Evolutionary conservation across 352 stramenopile species (phyloP).

Genomic region (Globisporangium takayamanum): DNA sequence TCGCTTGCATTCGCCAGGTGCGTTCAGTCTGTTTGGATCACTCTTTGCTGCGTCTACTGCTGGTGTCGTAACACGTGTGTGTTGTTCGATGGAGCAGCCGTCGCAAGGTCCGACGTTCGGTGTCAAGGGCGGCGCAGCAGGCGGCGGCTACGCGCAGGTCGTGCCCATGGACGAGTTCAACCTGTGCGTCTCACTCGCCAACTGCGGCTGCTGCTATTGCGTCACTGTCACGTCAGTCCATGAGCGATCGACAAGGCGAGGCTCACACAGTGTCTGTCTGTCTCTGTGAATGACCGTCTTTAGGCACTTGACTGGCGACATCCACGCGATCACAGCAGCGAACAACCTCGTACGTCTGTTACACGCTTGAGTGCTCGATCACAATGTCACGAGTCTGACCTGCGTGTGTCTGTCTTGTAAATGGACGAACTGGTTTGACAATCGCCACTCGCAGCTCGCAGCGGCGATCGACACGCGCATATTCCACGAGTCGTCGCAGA

Average conservation of each 20-base stretch:
- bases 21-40: conserved; percentile 25
- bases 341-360: conserved; percentile 90
- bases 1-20: conserved; percentile 96
- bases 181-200: conserved; percentile 64
- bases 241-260: too few relatives aligned
- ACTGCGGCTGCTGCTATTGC: conserved; percentile 61
- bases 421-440: not conserved
- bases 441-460: conserved; percentile 56
- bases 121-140: conserved; percentile 91
- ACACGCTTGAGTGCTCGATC: not conserved
- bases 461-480: conserved; percentile 97
- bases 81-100: conserved; percentile 44
- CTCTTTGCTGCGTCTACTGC: not conserved
- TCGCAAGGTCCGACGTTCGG: conserved; percentile 97
- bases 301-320: conserved; percentile 96
- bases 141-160: conserved; percentile 92
- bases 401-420: too few relatives aligned
- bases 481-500: conserved; percentile 93
- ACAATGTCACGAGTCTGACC: too few relatives aligned
- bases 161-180: conserved; percentile 98
- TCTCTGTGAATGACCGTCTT: not conserved
- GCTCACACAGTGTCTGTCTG: not conserved
- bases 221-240: too few relatives aligned
- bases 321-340: conserved; percentile 96
- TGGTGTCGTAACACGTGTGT: conserved; percentile 6